Conservation (phyloP, 768 basidiomycete species). For the Hericium erinaceus region DNA sequence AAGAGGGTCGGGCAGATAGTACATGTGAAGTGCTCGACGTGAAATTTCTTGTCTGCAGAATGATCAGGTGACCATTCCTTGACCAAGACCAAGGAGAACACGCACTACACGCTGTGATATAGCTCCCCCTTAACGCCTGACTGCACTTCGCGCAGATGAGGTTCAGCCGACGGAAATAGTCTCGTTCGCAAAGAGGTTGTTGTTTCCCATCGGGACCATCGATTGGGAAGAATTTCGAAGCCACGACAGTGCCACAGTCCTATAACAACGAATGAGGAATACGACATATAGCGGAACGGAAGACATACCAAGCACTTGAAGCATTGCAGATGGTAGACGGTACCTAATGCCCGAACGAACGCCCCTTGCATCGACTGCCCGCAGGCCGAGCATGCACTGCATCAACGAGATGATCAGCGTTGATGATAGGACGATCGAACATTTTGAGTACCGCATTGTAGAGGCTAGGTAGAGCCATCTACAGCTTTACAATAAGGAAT, state of each 20-base stretch:
- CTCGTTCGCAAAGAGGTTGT: constrained; percentile 93
- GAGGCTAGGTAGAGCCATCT: neutral
- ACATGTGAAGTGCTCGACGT: constrained; percentile 99
- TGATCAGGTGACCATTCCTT: constrained; percentile 2
- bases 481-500: constrained; percentile 5
- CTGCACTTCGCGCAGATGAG: constrained; percentile 96
- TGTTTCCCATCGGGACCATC: constrained; percentile 85
- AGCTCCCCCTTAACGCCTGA: constrained; percentile 89
- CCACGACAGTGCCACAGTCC: constrained; percentile 96
- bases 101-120: constrained; percentile 98
- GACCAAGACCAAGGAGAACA: constrained; percentile 15
- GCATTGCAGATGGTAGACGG: constrained; percentile 94
- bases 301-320: constrained; percentile 89
- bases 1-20: constrained; percentile 93
- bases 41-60: constrained; percentile 91
- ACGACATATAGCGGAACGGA: constrained; percentile 4
- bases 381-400: constrained; percentile 67
- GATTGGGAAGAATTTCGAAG: constrained; percentile 97
- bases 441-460: neutral
- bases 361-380: constrained; percentile 85
- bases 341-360: constrained; percentile 90
- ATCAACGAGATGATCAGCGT: neutral
- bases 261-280: constrained; percentile 23
- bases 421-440: neutral
- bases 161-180: constrained; percentile 93